Evolutionary conservation across 441 rosid species (phyloP), one percentile per base, ranked within the genome.

Genomic region (Erysimum cheiri): DNA sequence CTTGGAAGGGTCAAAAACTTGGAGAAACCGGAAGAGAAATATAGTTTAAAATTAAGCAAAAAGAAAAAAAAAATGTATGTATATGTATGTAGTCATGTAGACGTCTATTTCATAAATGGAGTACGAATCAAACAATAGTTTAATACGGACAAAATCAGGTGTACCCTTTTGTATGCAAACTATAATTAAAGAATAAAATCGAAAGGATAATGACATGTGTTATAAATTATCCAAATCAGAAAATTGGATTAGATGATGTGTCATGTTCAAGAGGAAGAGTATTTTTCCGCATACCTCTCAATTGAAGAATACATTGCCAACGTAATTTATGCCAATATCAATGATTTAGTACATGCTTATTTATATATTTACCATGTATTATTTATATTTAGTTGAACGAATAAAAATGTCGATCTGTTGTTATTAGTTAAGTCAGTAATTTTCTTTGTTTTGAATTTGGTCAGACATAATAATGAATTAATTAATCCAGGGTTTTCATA

Each of bases 121-220:
- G 78, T 74, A 62, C 11, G 65, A 74, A 46, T 55, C 39, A 74
- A 74, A 68, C 74, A 68, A 54, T 61, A 37, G 53, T 47, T 61
- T 68, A 54, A 74, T 74, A 74, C 60, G 54, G 78, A 68, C 74
- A 74, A 74, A 74, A 57, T 64, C 73, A 74, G 70, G 70, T 68
- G 74, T 62, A 55, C 46, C 39, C 64, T 54, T 68, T 53, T 26
- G 69, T 74, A 60, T 74, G 53, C 29, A 61, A 74, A 61, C 64
- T 54, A 74, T 43, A 14, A 46, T n/a, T 15, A 35, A 40, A 24
- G 8, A 4, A 24, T 12, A 39, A 74, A 19, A 54, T 13, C 65
- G 50, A n/a, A 37, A 68, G 40, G 59, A 44, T 17, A 68, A 68
- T 15, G 64, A 61, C 46, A 54, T 68, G 41, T 19, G 22, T 60